phyloP scores from a whole-genome alignment of 192 early-diverging fungal species.

The Tieghemiomyces parasiticus region DNA sequence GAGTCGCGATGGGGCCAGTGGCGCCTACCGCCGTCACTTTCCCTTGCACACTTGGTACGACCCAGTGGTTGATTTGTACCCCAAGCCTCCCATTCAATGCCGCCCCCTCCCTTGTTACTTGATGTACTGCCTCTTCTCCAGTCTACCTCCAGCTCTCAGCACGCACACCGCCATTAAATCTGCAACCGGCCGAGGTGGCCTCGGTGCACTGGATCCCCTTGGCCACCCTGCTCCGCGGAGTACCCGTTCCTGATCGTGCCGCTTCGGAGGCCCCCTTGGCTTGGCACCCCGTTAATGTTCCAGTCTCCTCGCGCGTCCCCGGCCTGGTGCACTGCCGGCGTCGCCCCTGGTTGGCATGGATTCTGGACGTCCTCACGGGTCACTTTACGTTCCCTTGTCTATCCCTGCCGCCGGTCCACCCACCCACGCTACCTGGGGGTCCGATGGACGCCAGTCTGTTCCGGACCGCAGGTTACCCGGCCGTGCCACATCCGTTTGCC shows the following conservation, averaged over 20 bases:
- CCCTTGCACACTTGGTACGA: background rate
- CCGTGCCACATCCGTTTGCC: background rate
- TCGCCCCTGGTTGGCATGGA: background rate
- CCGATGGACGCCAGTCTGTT: background rate
- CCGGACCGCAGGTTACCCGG: background rate
- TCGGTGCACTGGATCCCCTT: slow-evolving; percentile 8
- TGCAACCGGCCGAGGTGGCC: slow-evolving; percentile 3
- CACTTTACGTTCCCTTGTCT: background rate
- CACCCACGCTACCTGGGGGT: background rate
- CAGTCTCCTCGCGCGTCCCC: too few species aligned
- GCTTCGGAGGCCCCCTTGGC: background rate
- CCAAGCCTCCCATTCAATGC: background rate
- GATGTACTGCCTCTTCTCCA: background rate
- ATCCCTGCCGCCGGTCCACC: background rate
- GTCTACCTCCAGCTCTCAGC: background rate
- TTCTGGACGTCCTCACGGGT: background rate
- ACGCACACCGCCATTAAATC: background rate
- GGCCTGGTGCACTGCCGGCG: too few species aligned
- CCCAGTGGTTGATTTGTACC: background rate
- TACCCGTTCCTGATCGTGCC: background rate
- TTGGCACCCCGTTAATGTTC: slow-evolving; percentile 4
- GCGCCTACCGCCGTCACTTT: background rate
- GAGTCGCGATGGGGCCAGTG: background rate
- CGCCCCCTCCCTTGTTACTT: background rate
- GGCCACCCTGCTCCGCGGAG: background rate